Conservation (phyloP, 1,284 basidiomycete species). For the Microbotryum saponariae region DNA sequence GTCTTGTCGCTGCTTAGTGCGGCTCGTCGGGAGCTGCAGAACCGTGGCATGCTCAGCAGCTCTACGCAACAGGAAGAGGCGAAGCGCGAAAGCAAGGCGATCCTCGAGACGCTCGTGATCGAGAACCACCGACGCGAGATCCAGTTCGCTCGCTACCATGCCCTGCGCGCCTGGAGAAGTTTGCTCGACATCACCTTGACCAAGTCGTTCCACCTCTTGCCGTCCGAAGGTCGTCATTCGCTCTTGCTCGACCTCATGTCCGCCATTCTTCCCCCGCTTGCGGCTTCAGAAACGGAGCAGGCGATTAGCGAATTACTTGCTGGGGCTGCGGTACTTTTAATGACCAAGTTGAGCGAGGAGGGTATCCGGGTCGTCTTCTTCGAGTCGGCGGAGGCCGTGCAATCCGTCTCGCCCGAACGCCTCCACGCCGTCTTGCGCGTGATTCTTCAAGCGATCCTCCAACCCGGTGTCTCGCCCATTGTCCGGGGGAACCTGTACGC, state of each 20-base stretch:
- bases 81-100: constrained; percentile 60
- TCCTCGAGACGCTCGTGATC: constrained; percentile 70
- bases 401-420: constrained; percentile 56
- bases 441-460: constrained; percentile 66
- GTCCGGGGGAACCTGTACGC: constrained; percentile 98
- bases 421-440: constrained; percentile 66
- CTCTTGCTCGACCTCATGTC: constrained; percentile 81
- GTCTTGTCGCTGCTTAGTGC: constrained; percentile 59
- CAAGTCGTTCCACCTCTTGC: constrained; percentile 72
- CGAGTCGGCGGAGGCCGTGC: constrained; percentile 20
- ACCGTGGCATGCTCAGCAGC: constrained; percentile 60
- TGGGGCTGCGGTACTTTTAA: constrained; percentile 68
- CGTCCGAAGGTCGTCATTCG: constrained; percentile 68
- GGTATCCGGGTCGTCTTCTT: constrained; percentile 39
- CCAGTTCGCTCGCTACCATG: constrained; percentile 57
- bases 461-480: constrained; percentile 70
- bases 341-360: constrained; percentile 76
- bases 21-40: constrained; percentile 56
- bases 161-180: constrained; percentile 73
- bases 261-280: constrained; percentile 48
- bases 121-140: constrained; percentile 82
- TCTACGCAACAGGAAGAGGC: constrained; percentile 60
- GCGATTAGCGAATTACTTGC: constrained; percentile 70
- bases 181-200: constrained; percentile 71
- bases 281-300: constrained; percentile 55